A percentile compares a stretch with the other conserved stretches of the same genome.
Evolutionary conservation across 495 filamentous ascomycete genomes (phyloP).

Genomic region (Talaromyces stipitatus): DNA sequence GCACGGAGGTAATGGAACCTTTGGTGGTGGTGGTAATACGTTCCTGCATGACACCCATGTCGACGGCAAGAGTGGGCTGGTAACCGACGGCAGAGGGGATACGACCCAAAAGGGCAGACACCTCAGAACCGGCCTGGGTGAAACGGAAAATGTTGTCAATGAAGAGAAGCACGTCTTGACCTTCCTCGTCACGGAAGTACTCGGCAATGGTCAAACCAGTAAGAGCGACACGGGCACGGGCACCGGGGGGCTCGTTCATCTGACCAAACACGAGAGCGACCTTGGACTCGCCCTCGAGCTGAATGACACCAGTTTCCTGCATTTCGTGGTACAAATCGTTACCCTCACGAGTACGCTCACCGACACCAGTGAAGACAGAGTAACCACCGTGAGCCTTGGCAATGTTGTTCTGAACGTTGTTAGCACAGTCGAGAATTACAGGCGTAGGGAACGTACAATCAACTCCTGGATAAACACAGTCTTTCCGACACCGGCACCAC

Average conservation of each 20-base stretch:
- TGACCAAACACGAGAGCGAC: conserved; percentile 99
- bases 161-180: conserved; percentile 98
- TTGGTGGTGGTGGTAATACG: conserved; percentile 99
- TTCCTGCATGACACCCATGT: conserved; percentile 99
- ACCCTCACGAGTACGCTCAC: conserved; percentile 99
- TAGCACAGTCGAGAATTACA: conserved; percentile 8
- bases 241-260: conserved; percentile 99
- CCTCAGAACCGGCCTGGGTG: conserved; percentile 99
- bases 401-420: conserved; percentile 84
- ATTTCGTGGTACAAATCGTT: conserved; percentile 99
- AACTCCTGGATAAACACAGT: conserved; percentile 99
- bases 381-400: conserved; percentile 99
- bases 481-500: conserved; percentile 99
- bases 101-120: conserved; percentile 98
- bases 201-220: conserved; percentile 77
- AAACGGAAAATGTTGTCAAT: conserved; percentile 99
- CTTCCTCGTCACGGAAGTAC: conserved; percentile 92
- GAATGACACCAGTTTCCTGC: conserved; percentile 99
- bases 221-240: conserved; percentile 98
- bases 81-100: conserved; percentile 99
- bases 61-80: conserved; percentile 98
- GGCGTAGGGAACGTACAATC: conserved; percentile 53
- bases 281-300: conserved; percentile 99
- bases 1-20: conserved; percentile 99
- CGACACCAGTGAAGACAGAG: conserved; percentile 99